A percentile compares a stretch with the other conserved stretches of the same genome.
phyloP scores from a whole-genome alignment of 345 rosid species.

The Psidium guajava region DNA sequence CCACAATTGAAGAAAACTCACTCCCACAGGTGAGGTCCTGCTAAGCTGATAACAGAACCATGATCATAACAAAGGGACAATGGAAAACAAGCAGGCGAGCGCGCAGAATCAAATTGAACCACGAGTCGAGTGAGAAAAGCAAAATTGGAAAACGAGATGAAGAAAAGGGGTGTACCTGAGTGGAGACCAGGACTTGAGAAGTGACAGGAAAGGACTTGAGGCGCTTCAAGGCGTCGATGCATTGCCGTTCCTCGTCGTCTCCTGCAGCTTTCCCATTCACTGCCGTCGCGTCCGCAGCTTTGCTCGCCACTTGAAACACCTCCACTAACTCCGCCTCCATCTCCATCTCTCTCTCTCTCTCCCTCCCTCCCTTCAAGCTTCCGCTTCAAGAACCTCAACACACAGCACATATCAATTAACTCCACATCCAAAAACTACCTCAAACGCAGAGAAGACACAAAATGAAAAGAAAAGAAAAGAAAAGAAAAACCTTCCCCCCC shows the following conservation, averaged over 20 bases:
- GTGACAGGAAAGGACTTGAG: constrained; percentile 23
- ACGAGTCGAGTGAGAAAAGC: not conserved
- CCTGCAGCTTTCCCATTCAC: constrained; percentile 2
- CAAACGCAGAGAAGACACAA: not conserved
- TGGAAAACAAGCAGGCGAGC: not conserved
- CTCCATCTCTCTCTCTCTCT: not conserved
- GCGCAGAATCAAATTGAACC: not conserved
- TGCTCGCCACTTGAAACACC: constrained; percentile 28
- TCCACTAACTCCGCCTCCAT: constrained; percentile 35
- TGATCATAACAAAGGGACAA: not conserved
- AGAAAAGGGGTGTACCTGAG: constrained; percentile 16
- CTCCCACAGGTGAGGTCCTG: not conserved
- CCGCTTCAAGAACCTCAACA: not conserved
- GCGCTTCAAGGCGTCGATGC: constrained; percentile 29
- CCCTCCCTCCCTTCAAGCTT: not conserved
- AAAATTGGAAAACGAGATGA: not conserved
- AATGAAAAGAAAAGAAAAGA: not conserved
- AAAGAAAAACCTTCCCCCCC: not conserved
- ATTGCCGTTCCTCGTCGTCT: constrained; percentile 20
- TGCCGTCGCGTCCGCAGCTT: constrained; percentile 33
- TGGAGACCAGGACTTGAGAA: constrained; percentile 22
- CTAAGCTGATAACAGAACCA: not conserved
- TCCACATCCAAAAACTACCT: not conserved
- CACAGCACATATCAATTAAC: not conserved
- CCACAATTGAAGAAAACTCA: not conserved